These are phyloP conservation scores for Acer negundo DNA, from an alignment of 345 rosid genomes.

Conservation along the genomic window DNA sequence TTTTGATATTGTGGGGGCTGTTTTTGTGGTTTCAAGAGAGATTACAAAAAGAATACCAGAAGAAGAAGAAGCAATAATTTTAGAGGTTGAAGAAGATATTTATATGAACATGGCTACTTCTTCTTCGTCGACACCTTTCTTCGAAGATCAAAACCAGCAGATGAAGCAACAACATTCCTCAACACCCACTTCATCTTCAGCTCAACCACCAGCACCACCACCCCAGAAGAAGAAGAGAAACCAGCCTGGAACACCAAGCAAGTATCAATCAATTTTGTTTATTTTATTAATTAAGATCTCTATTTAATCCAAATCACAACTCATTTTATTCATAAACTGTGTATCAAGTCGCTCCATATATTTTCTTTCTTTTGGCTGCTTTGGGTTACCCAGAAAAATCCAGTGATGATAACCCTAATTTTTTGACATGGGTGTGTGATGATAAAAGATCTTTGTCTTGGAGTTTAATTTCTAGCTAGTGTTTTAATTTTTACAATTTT, in stretches of 20 bases:
- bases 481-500: slow-evolving; percentile 19
- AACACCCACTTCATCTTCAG: slow-evolving; percentile 39
- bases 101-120: slow-evolving; percentile 52
- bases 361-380: neutral
- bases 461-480: neutral
- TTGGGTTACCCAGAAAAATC: neutral
- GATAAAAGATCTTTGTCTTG: neutral
- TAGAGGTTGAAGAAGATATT: neutral
- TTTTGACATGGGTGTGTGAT: slow-evolving; percentile 4
- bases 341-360: neutral
- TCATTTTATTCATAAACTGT: neutral
- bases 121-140: slow-evolving; percentile 62
- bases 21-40: slow-evolving; percentile 24
- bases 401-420: slow-evolving; percentile 33
- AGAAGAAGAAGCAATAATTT: slow-evolving; percentile 1
- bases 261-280: slow-evolving; percentile 40
- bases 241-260: slow-evolving; percentile 83
- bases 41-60: neutral
- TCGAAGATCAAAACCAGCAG: slow-evolving; percentile 61
- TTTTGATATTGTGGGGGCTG: slow-evolving; percentile 34
- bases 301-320: neutral
- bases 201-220: slow-evolving; percentile 42
- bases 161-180: slow-evolving; percentile 53
- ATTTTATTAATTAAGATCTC: slow-evolving; percentile 10
- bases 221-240: slow-evolving; percentile 72